Percentiles rank a stretch among this genome's conserved stretches.
phyloP scores from a whole-genome alignment of 768 basidiomycete species.

The Kwoniella bestiolae region DNA sequence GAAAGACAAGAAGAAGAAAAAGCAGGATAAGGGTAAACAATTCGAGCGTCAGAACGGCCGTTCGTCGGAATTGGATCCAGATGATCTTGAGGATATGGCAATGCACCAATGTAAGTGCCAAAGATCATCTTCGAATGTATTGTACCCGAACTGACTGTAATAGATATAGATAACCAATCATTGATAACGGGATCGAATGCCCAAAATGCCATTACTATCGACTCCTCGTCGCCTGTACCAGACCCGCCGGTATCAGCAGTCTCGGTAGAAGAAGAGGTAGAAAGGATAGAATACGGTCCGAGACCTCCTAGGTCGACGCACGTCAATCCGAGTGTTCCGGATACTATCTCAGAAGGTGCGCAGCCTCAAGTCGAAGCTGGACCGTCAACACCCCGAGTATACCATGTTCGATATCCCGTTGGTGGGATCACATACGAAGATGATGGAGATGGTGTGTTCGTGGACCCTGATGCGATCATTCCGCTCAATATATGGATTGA shows the following conservation, averaged over 20 bases:
- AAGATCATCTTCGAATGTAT: background rate
- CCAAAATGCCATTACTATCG: background rate
- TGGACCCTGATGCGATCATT: slow-evolving; percentile 14
- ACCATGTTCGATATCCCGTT: slow-evolving; percentile 14
- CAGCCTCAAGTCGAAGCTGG: slow-evolving; percentile 2
- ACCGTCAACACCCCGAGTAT: slow-evolving; percentile 1
- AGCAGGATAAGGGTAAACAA: background rate
- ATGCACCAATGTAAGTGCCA: background rate
- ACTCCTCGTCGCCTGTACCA: background rate
- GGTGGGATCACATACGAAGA: slow-evolving; percentile 17
- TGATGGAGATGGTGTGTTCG: slow-evolving; percentile 27
- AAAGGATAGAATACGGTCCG: slow-evolving; percentile 8
- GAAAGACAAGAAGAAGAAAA: background rate
- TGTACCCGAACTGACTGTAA: background rate
- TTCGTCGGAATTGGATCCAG: background rate
- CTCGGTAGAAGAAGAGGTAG: slow-evolving; percentile 8
- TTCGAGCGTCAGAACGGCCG: background rate
- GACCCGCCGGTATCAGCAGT: background rate
- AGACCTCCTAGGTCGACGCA: background rate
- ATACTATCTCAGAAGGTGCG: background rate
- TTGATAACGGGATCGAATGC: background rate
- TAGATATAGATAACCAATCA: background rate
- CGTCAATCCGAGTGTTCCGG: background rate
- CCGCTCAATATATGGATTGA: slow-evolving; percentile 35
- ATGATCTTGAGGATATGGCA: background rate